Percentiles rank a stretch among this genome's conserved stretches.
Conservation (phyloP, 352 stramenopile genomes). For the Aphanomyces invadans region DNA sequence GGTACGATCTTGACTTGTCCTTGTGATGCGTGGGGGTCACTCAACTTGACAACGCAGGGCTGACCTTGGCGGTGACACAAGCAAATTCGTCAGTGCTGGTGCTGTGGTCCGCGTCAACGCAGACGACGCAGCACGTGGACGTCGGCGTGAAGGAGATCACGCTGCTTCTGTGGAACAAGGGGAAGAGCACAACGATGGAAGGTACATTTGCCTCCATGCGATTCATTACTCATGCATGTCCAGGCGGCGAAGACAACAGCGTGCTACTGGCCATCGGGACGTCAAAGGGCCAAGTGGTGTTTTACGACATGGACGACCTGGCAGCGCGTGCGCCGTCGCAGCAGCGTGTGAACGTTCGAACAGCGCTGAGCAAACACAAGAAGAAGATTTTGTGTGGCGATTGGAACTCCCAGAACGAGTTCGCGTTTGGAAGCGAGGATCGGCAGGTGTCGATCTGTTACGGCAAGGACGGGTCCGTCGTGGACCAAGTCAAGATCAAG, state of each 20-base stretch:
- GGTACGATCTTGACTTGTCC: not conserved
- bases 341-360: slow-evolving; percentile 27
- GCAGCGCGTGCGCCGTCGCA: slow-evolving; percentile 19
- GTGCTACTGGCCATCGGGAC: slow-evolving; percentile 56
- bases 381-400: slow-evolving; percentile 66
- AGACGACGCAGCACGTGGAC: slow-evolving; percentile 59
- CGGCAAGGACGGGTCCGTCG: slow-evolving; percentile 44
- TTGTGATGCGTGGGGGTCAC: not conserved
- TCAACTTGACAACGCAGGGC: not conserved
- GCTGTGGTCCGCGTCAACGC: slow-evolving; percentile 55
- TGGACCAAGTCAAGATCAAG: slow-evolving; percentile 43
- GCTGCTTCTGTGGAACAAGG: slow-evolving; percentile 76
- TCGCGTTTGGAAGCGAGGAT: slow-evolving; percentile 72
- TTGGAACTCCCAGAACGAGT: slow-evolving; percentile 76
- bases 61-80: slow-evolving; percentile 53
- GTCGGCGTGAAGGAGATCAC: slow-evolving; percentile 63
- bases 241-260: not conserved
- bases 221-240: not conserved
- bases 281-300: slow-evolving; percentile 64
- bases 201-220: slow-evolving; percentile 8
- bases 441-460: slow-evolving; percentile 66
- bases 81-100: slow-evolving; percentile 62
- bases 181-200: slow-evolving; percentile 46
- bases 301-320: slow-evolving; percentile 52
- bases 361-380: slow-evolving; percentile 70